Evolutionary conservation across 2,329 filamentous ascomycete genomes (phyloP), one percentile per base, ranked within the genome.

Genomic region (Colletotrichum tropicicola): DNA sequence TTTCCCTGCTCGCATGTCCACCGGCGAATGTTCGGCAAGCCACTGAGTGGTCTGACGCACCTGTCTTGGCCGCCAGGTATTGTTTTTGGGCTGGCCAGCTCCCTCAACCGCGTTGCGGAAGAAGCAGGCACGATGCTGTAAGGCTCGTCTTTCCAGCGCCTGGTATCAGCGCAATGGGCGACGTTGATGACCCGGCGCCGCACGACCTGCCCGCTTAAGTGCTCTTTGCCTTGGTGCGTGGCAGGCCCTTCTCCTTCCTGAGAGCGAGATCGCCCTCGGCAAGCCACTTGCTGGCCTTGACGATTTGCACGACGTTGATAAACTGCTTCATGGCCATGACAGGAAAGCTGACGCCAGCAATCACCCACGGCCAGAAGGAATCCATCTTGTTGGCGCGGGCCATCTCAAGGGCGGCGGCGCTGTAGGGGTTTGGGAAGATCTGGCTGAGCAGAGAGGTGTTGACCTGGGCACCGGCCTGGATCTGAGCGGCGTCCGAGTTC

Each of bases 341-440:
- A 12, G 94, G 94, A 70, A 91, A 89, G 73, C 92, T 94, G 71
- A 97, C 80, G 25, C 88, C 87, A 45, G 92, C 92, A 68, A 98
- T 85, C 52, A 96, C 86, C 96, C 83, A 86, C 8, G 83, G 83
- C 63, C 79, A 79, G 68, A 84, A 87, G 66, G 89, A 91, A 74
- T 92, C 91, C 84, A 94, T 92, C 83, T 98, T 98, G 85, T 98
- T 98, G 59, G 94, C 94, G 67, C 93, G 90, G 15, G 94, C 95
- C 78, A 97, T 86, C 80, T 98, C 95, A 78, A 98, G 89, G 19
- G 95, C 95, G 27, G 91, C 94, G 8, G 95, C 94, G 74, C 92
- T 97, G 85, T 96, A 97, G 1, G 95, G 94, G 75, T 92, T 94
- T 47, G 92, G 88, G 80, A 97, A 97, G 70, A 97, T 86, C 70